A percentile compares a stretch with the other conserved stretches of the same genome.
Conservation (phyloP, 306 rosid species). For the Cicer cuneatum region DNA sequence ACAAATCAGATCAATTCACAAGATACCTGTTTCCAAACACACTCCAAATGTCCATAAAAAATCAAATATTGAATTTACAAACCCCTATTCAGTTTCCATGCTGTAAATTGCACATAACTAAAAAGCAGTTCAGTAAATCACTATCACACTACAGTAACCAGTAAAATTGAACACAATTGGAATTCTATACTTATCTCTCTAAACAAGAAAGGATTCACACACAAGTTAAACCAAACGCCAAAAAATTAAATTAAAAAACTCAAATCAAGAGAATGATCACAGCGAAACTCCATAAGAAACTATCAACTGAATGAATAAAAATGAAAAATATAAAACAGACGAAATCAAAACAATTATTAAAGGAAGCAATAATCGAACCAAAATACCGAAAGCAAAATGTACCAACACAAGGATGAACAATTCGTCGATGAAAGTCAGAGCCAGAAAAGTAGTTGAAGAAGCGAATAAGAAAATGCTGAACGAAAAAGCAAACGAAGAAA, state of each 20-base stretch:
- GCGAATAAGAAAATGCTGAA: slow-evolving; percentile 37
- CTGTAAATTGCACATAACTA: slow-evolving; percentile 7
- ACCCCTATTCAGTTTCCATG: slow-evolving; percentile 30
- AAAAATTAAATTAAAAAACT: background rate
- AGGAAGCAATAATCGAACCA: background rate
- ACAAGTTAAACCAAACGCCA: background rate
- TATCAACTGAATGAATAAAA: slow-evolving; percentile 9
- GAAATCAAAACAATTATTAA: background rate
- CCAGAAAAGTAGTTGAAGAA: slow-evolving; percentile 29
- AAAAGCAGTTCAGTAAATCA: slow-evolving; percentile 27
- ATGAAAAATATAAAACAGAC: background rate
- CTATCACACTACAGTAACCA: slow-evolving; percentile 26
- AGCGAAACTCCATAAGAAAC: background rate
- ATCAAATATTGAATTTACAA: slow-evolving; percentile 5
- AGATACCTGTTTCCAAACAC: slow-evolving; percentile 6
- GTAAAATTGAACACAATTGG: slow-evolving; percentile 21
- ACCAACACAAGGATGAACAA: slow-evolving; percentile 50
- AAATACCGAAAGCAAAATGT: slow-evolving; percentile 14
- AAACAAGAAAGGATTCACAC: slow-evolving; percentile 30
- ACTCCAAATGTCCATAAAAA: slow-evolving; percentile 7
- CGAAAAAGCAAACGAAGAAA: slow-evolving; percentile 32
- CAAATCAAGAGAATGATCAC: slow-evolving; percentile 8
- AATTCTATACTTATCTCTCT: background rate
- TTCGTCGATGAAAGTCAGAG: slow-evolving; percentile 21
- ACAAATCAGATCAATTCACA: slow-evolving; percentile 13